Percentiles rank a stretch among this genome's conserved stretches.
These are phyloP conservation scores for Phytopythium litorale DNA, from an alignment of 352 stramenopile genomes.

Conservation along the genomic window DNA sequence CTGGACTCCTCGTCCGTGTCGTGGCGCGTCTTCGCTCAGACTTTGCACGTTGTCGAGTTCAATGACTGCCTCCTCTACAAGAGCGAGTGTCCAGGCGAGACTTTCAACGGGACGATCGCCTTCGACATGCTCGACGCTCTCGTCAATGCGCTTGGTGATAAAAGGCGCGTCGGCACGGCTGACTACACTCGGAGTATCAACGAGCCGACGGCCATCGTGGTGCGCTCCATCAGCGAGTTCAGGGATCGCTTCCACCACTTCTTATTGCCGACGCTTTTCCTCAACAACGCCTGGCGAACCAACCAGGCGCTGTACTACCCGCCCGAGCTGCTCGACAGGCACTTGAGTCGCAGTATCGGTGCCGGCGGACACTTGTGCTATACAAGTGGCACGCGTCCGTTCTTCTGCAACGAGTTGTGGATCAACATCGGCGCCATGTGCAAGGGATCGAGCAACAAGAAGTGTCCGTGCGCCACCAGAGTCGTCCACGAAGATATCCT, in stretches of 20 bases:
- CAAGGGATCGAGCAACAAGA: not conserved
- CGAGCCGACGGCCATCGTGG: conserved; percentile 9
- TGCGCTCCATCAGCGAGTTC: conserved; percentile 23
- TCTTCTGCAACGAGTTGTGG: conserved; percentile 12
- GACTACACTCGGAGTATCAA: not conserved
- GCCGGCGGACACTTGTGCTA: conserved; percentile 3
- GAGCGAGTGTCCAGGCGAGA: conserved; percentile 7
- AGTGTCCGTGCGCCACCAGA: not conserved
- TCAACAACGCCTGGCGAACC: conserved; percentile 25
- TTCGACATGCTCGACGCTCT: conserved; percentile 37
- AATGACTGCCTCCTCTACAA: conserved; percentile 29
- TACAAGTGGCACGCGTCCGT: not conserved
- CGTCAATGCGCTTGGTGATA: conserved; percentile 10
- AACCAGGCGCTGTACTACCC: conserved; percentile 31
- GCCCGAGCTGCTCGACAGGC: conserved; percentile 12
- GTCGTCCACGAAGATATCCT: not conserved
- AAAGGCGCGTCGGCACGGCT: not conserved
- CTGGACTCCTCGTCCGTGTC: conserved; percentile 28
- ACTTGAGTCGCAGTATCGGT: not conserved
- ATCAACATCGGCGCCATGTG: conserved; percentile 10
- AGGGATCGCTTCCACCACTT: conserved; percentile 41
- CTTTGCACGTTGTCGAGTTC: conserved; percentile 12
- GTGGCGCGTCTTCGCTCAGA: conserved; percentile 23
- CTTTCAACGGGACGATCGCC: conserved; percentile 14
- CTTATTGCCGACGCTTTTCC: conserved; percentile 29